phyloP scores from a whole-genome alignment of 2,329 filamentous ascomycete species.

The Colletotrichum endophyticum region DNA sequence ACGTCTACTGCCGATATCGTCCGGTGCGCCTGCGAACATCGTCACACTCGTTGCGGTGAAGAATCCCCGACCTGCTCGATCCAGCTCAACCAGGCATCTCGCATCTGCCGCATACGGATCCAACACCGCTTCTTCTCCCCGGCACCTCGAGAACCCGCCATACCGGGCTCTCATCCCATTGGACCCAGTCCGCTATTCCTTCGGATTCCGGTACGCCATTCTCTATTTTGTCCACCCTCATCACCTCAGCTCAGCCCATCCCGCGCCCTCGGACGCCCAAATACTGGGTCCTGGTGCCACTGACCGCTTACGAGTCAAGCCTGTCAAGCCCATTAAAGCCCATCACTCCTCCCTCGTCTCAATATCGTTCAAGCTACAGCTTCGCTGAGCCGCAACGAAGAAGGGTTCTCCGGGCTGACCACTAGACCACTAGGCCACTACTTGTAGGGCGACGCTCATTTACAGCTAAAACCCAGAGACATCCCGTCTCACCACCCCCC shows the following conservation, averaged over 20 bases:
- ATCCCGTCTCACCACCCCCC: conserved; percentile 1
- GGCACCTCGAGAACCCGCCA: background rate
- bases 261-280: background rate
- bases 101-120: background rate
- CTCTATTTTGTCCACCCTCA: background rate
- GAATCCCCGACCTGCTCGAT: background rate
- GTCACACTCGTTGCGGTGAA: background rate
- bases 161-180: background rate
- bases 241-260: conserved; percentile 9
- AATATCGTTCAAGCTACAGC: background rate
- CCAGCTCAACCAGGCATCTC: background rate
- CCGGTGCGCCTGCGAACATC: background rate
- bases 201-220: background rate
- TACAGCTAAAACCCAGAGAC: background rate
- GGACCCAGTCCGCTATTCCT: background rate
- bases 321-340: background rate
- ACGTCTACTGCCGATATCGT: background rate
- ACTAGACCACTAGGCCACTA: background rate
- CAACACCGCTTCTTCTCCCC: background rate
- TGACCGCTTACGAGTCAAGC: conserved; percentile 10
- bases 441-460: conserved; percentile 6
- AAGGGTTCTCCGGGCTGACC: conserved; percentile 12
- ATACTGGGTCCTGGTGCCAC: background rate
- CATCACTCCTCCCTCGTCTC: background rate
- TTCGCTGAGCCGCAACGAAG: conserved; percentile 6